phyloP scores from a whole-genome alignment of 148 eudicot species.

The Fallopia convolvulus region DNA sequence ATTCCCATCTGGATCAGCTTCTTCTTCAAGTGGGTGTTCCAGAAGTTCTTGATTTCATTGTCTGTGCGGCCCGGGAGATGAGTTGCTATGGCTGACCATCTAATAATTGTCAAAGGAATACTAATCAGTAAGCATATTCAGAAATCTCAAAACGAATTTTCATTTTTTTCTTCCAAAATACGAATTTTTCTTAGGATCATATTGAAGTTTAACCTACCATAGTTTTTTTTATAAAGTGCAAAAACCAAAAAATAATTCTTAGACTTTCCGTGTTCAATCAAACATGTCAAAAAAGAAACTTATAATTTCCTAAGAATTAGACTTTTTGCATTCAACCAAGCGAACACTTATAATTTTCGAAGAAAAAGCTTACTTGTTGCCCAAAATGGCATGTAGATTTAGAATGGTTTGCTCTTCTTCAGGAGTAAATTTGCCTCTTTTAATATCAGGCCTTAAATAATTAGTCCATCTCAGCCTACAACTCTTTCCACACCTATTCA shows the following conservation, averaged over 20 bases:
- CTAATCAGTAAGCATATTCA: background rate
- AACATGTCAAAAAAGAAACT: background rate
- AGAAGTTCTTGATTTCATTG: conserved; percentile 88
- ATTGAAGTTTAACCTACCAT: too few relatives aligned
- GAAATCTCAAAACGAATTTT: too few relatives aligned
- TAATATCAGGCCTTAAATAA: conserved; percentile 17
- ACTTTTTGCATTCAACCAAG: too few relatives aligned
- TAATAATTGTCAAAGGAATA: background rate
- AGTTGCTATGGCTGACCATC: conserved; percentile 96
- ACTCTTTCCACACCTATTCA: conserved; percentile 16
- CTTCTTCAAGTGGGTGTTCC: conserved; percentile 98
- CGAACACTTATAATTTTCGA: too few relatives aligned
- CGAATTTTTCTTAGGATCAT: too few relatives aligned
- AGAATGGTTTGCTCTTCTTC: conserved; percentile 15
- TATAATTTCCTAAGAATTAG: background rate
- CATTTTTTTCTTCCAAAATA: too few relatives aligned
- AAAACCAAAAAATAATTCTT: too few relatives aligned
- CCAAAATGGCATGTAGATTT: conserved; percentile 13
- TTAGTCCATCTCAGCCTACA: conserved; percentile 19
- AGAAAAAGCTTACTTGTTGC: conserved; percentile 16
- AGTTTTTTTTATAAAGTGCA: too few relatives aligned
- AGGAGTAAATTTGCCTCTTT: conserved; percentile 16
- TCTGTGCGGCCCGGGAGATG: conserved; percentile 89
- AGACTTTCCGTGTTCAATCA: too few relatives aligned
- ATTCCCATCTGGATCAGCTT: conserved; percentile 90